Evolutionary conservation across 1,284 basidiomycete genomes (phyloP).

Genomic region (Heterobasidion irregulare): DNA sequence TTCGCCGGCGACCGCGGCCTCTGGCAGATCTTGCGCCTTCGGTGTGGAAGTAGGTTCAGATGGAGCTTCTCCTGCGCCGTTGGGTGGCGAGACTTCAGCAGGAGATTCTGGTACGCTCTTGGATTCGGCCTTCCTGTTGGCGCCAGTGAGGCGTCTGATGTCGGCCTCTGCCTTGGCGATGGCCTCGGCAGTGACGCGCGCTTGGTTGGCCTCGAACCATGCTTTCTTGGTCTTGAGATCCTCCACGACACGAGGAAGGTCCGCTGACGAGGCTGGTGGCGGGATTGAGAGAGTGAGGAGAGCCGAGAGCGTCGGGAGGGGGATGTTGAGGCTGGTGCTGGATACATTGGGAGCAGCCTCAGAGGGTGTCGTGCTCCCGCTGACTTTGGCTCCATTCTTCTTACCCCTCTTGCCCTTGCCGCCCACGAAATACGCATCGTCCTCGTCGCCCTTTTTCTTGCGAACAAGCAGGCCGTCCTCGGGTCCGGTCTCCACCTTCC

Average conservation of each 20-base stretch:
- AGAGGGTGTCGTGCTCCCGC: conserved; percentile 30
- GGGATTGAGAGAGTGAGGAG: conserved; percentile 87
- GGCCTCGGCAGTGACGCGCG: conserved; percentile 60
- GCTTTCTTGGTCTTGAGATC: conserved; percentile 92
- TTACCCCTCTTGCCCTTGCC: conserved; percentile 62
- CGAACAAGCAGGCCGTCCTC: conserved; percentile 69
- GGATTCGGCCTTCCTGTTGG: conserved; percentile 21
- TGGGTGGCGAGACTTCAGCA: conserved; percentile 28
- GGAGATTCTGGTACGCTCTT: neutral
- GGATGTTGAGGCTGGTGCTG: conserved; percentile 60
- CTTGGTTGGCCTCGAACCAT: conserved; percentile 84
- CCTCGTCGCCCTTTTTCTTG: conserved; percentile 89
- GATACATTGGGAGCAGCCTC: conserved; percentile 18
- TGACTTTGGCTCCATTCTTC: conserved; percentile 42
- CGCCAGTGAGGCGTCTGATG: conserved; percentile 58
- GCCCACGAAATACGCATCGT: conserved; percentile 79
- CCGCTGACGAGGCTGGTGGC: conserved; percentile 72
- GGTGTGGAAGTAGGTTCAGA: conserved; percentile 40
- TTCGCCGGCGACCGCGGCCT: conserved; percentile 26
- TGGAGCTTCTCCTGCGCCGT: conserved; percentile 37
- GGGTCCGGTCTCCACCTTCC: conserved; percentile 71
- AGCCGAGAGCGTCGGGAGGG: conserved; percentile 81
- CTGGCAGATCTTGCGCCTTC: conserved; percentile 20
- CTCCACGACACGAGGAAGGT: conserved; percentile 80
- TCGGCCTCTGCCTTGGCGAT: conserved; percentile 75